phyloP scores from a whole-genome alignment of 768 basidiomycete genomes.

The Lactarius akahatsu region DNA sequence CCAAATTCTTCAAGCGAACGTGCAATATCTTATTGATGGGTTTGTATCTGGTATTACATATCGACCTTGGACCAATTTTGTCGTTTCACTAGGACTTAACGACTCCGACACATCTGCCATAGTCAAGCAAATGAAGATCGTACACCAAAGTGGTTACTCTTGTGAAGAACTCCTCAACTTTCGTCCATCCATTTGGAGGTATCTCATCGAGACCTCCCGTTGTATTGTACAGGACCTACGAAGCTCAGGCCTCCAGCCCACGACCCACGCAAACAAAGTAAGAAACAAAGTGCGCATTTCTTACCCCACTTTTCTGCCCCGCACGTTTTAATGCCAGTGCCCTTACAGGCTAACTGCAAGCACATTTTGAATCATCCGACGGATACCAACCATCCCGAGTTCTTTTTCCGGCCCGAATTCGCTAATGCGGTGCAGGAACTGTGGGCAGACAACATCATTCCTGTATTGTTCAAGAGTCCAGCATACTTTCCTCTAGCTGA shows the following conservation, averaged over 20 bases:
- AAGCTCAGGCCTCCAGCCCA: not conserved
- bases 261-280: not conserved
- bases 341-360: conserved; percentile 6
- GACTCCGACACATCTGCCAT: conserved; percentile 2
- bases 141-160: conserved; percentile 45
- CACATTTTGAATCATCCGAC: conserved; percentile 2
- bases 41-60: too few relatives aligned
- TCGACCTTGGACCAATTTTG: too few relatives aligned
- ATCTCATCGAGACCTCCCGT: conserved; percentile 10
- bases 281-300: conserved; percentile 1
- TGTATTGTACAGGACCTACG: not conserved
- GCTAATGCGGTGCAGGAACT: conserved; percentile 8
- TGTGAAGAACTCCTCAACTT: not conserved
- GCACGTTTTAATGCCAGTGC: too few relatives aligned
- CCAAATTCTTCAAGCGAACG: too few relatives aligned
- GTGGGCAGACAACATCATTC: conserved; percentile 42
- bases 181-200: conserved; percentile 11
- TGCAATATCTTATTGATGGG: too few relatives aligned
- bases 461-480: not conserved
- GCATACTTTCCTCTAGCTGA: not conserved
- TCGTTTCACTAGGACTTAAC: conserved; percentile 11
- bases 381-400: conserved; percentile 30
- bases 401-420: conserved; percentile 26
- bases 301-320: too few relatives aligned
- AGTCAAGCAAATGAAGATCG: conserved; percentile 8